Conservation (phyloP, 139 green algal species). For the Chlamydomonas sp. region DNA sequence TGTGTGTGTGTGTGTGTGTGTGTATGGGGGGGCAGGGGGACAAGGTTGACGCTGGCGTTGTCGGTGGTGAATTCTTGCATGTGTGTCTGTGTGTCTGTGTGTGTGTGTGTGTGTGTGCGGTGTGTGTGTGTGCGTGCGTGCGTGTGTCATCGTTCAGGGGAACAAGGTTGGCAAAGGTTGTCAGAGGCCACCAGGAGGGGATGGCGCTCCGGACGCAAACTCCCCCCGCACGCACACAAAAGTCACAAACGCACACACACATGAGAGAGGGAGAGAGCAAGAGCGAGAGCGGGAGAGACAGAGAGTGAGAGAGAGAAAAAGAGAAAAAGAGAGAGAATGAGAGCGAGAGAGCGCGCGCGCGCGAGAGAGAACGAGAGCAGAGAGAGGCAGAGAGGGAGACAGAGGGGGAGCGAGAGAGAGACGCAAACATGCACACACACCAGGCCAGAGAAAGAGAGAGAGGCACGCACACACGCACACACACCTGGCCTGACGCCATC, state of each 20-base stretch:
- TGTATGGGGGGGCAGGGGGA: slow-evolving; percentile 32
- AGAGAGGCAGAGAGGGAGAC: too few species aligned
- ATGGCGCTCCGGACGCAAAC: not conserved
- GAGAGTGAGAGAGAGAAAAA: not conserved
- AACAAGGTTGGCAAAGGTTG: not conserved
- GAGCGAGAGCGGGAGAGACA: too few species aligned
- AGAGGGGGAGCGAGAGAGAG: too few species aligned
- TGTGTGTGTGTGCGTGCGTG: too few species aligned
- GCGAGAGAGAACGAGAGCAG: not conserved
- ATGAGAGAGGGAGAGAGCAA: too few species aligned
- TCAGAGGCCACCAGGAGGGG: not conserved
- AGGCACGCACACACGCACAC: not conserved
- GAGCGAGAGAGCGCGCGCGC: not conserved
- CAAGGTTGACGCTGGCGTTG: slow-evolving; percentile 66
- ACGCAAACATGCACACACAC: too few species aligned
- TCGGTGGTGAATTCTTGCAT: slow-evolving; percentile 44
- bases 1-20: too few species aligned
- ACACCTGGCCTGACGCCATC: slow-evolving; percentile 5
- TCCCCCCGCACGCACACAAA: not conserved
- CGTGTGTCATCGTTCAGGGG: too few species aligned
- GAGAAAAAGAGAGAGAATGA: too few species aligned
- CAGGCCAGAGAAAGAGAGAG: not conserved
- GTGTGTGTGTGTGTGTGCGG: too few species aligned
- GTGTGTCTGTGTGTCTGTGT: not conserved
- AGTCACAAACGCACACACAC: too few species aligned